Conservation (phyloP, 495 filamentous ascomycete species). For the Daldinia vernicosa region DNA sequence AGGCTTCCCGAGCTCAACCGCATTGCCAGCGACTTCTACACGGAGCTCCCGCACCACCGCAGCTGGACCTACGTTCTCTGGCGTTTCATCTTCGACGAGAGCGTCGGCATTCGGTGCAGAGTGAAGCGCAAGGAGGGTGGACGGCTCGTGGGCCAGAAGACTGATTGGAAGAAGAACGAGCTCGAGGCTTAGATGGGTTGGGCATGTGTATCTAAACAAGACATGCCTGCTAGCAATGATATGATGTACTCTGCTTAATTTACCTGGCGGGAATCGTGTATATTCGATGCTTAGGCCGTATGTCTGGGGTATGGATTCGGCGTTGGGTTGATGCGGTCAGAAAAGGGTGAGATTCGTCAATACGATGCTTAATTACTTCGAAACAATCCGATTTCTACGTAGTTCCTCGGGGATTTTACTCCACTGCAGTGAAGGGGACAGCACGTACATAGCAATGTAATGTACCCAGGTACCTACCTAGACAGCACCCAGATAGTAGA, state of each 20-base stretch:
- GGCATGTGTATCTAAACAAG: conserved; percentile 58
- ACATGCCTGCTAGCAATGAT: background rate
- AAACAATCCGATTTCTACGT: background rate
- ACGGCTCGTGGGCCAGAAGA: conserved; percentile 64
- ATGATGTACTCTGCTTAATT: background rate
- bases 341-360: conserved; percentile 1
- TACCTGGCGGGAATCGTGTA: conserved; percentile 58
- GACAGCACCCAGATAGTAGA: no score
- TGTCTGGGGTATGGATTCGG: conserved; percentile 10
- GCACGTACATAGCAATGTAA: background rate
- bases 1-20: conserved; percentile 74
- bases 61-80: conserved; percentile 95
- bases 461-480: background rate
- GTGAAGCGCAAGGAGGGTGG: conserved; percentile 90
- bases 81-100: conserved; percentile 90
- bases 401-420: background rate
- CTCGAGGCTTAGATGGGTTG: conserved; percentile 73
- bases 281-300: conserved; percentile 14
- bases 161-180: conserved; percentile 61
- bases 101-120: conserved; percentile 87
- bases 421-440: background rate
- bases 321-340: conserved; percentile 10
- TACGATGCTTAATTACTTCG: background rate
- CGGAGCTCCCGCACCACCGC: conserved; percentile 81
- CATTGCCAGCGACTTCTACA: conserved; percentile 94